phyloP scores from a whole-genome alignment of 2,329 filamentous ascomycete genomes.

The Venturia aucupariae region DNA sequence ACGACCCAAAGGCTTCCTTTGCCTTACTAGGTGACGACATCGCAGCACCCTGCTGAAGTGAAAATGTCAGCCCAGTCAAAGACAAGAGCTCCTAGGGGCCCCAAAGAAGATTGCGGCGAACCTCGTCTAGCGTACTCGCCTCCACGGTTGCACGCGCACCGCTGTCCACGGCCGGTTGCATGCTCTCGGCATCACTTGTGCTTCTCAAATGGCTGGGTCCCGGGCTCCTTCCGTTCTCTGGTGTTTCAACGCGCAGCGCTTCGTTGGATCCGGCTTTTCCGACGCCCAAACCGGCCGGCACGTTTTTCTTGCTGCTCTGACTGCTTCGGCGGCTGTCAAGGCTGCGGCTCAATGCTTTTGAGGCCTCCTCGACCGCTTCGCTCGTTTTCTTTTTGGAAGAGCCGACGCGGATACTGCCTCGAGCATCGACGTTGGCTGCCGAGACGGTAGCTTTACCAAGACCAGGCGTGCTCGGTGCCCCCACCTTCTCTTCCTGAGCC shows the following conservation, averaged over 20 bases:
- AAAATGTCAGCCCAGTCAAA: slow-evolving; percentile 6
- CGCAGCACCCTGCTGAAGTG: background rate
- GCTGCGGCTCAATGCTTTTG: slow-evolving; percentile 60
- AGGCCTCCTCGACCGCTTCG: slow-evolving; percentile 35
- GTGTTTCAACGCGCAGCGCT: background rate
- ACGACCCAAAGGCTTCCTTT: background rate
- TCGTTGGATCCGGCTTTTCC: slow-evolving; percentile 6
- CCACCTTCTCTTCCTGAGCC: slow-evolving; percentile 84
- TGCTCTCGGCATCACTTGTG: slow-evolving; percentile 5
- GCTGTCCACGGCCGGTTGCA: background rate
- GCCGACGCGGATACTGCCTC: slow-evolving; percentile 49
- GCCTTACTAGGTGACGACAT: background rate
- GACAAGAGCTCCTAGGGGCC: slow-evolving; percentile 11
- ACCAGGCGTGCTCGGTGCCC: slow-evolving; percentile 79
- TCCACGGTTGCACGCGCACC: background rate
- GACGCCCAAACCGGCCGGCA: slow-evolving; percentile 1
- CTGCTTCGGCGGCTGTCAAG: slow-evolving; percentile 87
- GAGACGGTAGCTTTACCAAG: slow-evolving; percentile 87
- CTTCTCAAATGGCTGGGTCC: slow-evolving; percentile 14
- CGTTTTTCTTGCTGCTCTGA: slow-evolving; percentile 69
- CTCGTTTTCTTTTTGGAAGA: slow-evolving; percentile 30
- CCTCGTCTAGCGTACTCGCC: slow-evolving; percentile 14
- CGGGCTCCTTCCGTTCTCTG: slow-evolving; percentile 2
- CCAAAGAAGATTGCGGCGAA: slow-evolving; percentile 15
- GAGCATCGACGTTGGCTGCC: slow-evolving; percentile 76